Conservation (phyloP, 164 flowering plant species). For the Umbilicus rupestris region DNA sequence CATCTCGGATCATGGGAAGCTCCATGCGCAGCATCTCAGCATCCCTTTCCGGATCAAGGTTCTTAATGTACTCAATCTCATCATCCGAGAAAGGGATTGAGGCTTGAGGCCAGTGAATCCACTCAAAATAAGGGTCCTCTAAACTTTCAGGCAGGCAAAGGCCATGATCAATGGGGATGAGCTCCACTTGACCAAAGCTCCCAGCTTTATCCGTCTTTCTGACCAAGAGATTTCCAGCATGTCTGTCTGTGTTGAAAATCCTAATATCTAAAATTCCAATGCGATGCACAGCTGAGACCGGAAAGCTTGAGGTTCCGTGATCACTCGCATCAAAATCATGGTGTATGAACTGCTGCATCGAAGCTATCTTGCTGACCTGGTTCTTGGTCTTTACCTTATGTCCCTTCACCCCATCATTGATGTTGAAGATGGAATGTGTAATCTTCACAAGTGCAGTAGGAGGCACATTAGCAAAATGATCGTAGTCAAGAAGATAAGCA, state of each 20-base stretch:
- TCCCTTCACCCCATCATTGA: conserved; percentile 53
- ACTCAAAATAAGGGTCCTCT: conserved; percentile 77
- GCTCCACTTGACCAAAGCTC: conserved; percentile 58
- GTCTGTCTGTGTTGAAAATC: conserved; percentile 70
- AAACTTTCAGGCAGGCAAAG: conserved; percentile 64
- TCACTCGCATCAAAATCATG: conserved; percentile 80
- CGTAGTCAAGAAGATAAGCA: conserved; percentile 61
- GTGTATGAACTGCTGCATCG: conserved; percentile 51
- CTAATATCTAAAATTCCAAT: conserved; percentile 68
- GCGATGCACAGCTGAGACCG: conserved; percentile 61
- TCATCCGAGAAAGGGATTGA: conserved; percentile 72
- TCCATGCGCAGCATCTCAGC: conserved; percentile 52
- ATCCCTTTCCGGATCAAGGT: conserved; percentile 39
- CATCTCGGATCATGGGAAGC: conserved; percentile 74
- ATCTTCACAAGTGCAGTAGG: conserved; percentile 65
- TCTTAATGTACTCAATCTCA: conserved; percentile 49
- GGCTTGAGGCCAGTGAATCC: conserved; percentile 85
- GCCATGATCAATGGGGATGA: conserved; percentile 75
- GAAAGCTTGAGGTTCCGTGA: conserved; percentile 70
- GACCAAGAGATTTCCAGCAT: conserved; percentile 64
- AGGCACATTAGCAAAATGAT: conserved; percentile 65
- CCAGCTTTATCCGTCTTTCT: conserved; percentile 49
- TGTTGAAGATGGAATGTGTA: conserved; percentile 62
- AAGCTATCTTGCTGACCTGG: conserved; percentile 63
- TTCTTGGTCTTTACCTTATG: conserved; percentile 32